Evolutionary conservation across 148 eudicot species (phyloP).

Genomic region (Suaeda aralocaspica): DNA sequence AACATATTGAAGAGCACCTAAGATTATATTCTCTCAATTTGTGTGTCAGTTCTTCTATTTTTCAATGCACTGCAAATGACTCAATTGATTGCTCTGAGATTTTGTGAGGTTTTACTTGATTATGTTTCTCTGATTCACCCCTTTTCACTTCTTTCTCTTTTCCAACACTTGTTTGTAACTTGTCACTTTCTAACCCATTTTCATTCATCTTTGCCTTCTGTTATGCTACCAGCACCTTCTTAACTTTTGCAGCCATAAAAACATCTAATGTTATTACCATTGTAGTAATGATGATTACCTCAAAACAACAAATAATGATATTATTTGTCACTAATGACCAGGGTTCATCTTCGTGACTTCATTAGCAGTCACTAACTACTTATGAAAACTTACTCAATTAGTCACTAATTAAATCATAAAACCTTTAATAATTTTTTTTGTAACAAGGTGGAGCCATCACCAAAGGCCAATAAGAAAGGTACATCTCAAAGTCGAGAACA

Average conservation of each 20-base stretch:
- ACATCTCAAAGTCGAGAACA: too few species aligned
- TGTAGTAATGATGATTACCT: not conserved
- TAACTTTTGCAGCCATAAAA: conserved; percentile 52
- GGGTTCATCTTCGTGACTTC: conserved; percentile 87
- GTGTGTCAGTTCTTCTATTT: too few species aligned
- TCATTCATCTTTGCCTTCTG: conserved; percentile 58
- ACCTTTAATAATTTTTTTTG: too few species aligned
- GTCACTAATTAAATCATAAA: too few species aligned
- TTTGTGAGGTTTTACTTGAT: conserved; percentile 34
- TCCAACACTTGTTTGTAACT: conserved; percentile 22
- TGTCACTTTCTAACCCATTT: conserved; percentile 32
- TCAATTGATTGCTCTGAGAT: not conserved
- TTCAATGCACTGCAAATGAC: not conserved
- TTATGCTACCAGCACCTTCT: conserved; percentile 76
- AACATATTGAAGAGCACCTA: not conserved
- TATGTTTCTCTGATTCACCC: conserved; percentile 33
- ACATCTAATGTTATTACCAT: not conserved
- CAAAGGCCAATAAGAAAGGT: too few species aligned
- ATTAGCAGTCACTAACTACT: conserved; percentile 50
- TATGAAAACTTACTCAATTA: too few species aligned
- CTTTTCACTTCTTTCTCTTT: conserved; percentile 27
- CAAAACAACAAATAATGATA: conserved; percentile 36
- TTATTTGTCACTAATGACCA: conserved; percentile 79
- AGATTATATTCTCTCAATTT: not conserved
- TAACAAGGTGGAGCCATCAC: too few species aligned